Evolutionary conservation across 352 stramenopile species (phyloP).

Genomic region (Aphanomyces cochlioides): DNA sequence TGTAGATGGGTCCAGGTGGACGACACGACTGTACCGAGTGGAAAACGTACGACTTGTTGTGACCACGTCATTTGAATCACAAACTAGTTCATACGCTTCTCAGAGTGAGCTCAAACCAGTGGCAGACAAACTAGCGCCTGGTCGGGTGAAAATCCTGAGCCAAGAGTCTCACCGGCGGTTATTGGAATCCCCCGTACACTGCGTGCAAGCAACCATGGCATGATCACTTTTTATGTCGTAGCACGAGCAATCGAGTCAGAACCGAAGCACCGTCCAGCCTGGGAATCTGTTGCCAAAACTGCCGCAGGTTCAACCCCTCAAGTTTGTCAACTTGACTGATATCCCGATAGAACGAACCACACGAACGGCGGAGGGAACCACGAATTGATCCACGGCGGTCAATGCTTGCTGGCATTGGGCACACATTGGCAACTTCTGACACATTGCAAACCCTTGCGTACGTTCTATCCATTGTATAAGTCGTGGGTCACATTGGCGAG

Average conservation of each 20-base stretch:
- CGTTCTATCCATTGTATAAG: constrained; percentile 33
- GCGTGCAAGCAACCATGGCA: background rate
- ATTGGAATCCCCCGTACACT: constrained; percentile 50
- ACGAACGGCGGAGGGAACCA: background rate
- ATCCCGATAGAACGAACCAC: background rate
- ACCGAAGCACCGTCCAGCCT: no score
- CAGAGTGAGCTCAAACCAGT: constrained; percentile 49
- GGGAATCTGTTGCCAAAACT: constrained; percentile 17
- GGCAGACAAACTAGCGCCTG: constrained; percentile 46
- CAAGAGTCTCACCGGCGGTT: constrained; percentile 62
- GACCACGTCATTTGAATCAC: background rate
- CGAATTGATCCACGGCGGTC: constrained; percentile 50
- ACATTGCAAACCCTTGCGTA: constrained; percentile 39
- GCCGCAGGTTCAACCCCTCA: constrained; percentile 28
- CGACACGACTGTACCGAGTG: constrained; percentile 48
- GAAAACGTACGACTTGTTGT: constrained; percentile 53
- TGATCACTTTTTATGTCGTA: background rate
- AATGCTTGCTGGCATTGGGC: constrained; percentile 70
- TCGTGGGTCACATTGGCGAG: background rate
- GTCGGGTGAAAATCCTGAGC: constrained; percentile 38
- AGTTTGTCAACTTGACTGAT: constrained; percentile 21
- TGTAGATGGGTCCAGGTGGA: constrained; percentile 47
- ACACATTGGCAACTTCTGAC: constrained; percentile 56
- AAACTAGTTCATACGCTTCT: constrained; percentile 51
- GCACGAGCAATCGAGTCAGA: constrained; percentile 36